phyloP scores from a whole-genome alignment of 2,329 filamentous ascomycete species.

The Hypoxylon sp. region DNA sequence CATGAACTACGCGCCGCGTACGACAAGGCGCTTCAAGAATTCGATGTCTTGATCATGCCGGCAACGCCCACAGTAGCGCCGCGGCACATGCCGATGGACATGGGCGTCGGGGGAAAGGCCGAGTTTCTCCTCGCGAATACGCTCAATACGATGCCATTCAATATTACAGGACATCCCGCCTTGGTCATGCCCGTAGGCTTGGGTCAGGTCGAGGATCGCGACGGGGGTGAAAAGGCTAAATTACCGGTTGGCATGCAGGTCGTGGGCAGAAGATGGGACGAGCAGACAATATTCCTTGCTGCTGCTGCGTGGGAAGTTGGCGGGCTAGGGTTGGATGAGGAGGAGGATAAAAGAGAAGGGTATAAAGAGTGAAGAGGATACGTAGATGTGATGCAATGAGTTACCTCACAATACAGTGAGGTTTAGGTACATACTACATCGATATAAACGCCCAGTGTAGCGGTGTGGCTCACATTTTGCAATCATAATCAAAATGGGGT shows the following conservation, averaged over 20 bases:
- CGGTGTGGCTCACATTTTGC: background rate
- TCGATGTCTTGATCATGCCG: constrained; percentile 65
- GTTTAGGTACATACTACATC: background rate
- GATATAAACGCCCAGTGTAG: too few species aligned
- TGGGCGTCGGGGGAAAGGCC: constrained; percentile 57
- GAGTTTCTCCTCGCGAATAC: constrained; percentile 60
- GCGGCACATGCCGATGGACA: constrained; percentile 55
- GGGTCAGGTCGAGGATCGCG: constrained; percentile 41
- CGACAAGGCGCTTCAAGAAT: constrained; percentile 57
- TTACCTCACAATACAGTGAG: background rate
- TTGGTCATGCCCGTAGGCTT: constrained; percentile 61
- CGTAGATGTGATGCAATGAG: constrained; percentile 1
- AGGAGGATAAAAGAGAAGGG: constrained; percentile 4
- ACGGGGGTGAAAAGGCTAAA: constrained; percentile 39
- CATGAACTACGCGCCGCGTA: constrained; percentile 63
- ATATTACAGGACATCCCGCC: constrained; percentile 64
- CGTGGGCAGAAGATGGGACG: constrained; percentile 49
- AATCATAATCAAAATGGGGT: background rate
- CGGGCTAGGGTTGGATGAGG: constrained; percentile 49
- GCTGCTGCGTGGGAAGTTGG: constrained; percentile 52
- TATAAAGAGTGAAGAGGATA: background rate
- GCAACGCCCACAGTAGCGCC: constrained; percentile 61
- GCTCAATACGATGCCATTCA: constrained; percentile 62
- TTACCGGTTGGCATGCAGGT: constrained; percentile 54
- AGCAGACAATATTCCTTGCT: constrained; percentile 49